These are phyloP conservation scores for Musa acuminata DNA, from an alignment of 176 grass and related monocot genomes.

Conservation along the genomic window DNA sequence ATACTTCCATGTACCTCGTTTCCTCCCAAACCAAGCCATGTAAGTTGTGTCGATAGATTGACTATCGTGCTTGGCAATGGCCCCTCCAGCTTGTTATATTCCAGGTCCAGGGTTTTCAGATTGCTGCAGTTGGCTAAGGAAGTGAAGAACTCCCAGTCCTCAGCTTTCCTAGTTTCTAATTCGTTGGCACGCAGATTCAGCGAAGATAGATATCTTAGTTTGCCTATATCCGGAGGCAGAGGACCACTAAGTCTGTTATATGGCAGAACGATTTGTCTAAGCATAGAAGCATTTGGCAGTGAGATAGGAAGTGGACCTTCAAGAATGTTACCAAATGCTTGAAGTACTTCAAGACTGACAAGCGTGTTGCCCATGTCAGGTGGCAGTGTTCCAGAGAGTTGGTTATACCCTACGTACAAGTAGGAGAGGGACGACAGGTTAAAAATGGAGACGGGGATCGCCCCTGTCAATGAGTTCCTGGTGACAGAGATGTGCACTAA, in stretches of 20 bases:
- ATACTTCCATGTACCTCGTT: constrained; percentile 37
- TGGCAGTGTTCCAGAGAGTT: no score
- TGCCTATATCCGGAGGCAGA: constrained; percentile 26
- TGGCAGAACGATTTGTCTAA: background rate
- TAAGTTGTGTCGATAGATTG: constrained; percentile 32
- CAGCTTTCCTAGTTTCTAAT: constrained; percentile 15
- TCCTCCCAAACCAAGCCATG: constrained; percentile 5
- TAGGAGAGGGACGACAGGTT: constrained; percentile 7
- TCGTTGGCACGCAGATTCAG: constrained; percentile 29
- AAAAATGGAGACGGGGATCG: constrained; percentile 35
- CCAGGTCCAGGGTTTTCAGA: constrained; percentile 14
- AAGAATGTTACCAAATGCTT: background rate
- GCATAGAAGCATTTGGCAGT: constrained; percentile 7
- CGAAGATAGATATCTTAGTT: background rate
- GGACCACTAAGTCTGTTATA: constrained; percentile 5
- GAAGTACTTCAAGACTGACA: background rate
- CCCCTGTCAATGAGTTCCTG: constrained; percentile 22
- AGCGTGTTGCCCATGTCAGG: no score
- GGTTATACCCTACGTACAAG: no score
- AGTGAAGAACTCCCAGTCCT: constrained; percentile 30
- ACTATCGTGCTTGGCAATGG: constrained; percentile 24
- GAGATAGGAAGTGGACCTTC: constrained; percentile 23
- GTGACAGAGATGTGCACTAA: no score
- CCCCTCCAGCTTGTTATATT: constrained; percentile 29
- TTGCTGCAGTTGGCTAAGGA: constrained; percentile 31